phyloP scores from a whole-genome alignment of 148 eudicot species.

The Mesembryanthemum crystallinum region DNA sequence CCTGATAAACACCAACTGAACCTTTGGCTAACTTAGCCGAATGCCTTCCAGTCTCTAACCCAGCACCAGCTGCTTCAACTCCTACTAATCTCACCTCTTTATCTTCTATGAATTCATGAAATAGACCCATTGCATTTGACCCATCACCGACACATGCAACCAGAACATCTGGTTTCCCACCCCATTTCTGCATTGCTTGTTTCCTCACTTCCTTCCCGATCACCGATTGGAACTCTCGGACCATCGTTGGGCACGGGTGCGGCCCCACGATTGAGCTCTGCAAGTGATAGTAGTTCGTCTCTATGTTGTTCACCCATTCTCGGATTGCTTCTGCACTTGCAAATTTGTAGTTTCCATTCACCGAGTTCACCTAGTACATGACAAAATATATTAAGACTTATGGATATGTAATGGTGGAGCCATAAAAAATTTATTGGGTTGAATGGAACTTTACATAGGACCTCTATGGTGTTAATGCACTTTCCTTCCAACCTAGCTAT shows the following conservation, averaged over 20 bases:
- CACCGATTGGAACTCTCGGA: conserved; percentile 73
- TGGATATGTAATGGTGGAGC: no score
- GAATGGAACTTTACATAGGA: no score
- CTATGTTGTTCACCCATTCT: conserved; percentile 37
- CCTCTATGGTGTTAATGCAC: no score
- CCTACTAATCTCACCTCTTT: conserved; percentile 63
- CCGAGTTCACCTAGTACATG: conserved; percentile 28
- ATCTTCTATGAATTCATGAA: conserved; percentile 66
- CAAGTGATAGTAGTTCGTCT: conserved; percentile 39
- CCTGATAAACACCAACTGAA: conserved; percentile 67
- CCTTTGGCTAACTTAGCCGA: conserved; percentile 66
- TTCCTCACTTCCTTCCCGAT: conserved; percentile 83
- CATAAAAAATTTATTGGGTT: no score
- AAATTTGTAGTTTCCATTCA: conserved; percentile 55
- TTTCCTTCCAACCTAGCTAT: no score
- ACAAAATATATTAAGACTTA: no score
- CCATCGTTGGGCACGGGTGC: conserved; percentile 86
- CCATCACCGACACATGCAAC: conserved; percentile 91
- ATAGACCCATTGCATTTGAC: conserved; percentile 80
- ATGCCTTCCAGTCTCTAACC: conserved; percentile 59
- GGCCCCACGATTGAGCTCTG: conserved; percentile 49
- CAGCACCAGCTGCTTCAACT: conserved; percentile 67
- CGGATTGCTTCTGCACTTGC: conserved; percentile 59
- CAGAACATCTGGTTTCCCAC: conserved; percentile 70
- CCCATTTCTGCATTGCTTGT: conserved; percentile 78